phyloP scores from a whole-genome alignment of 2,329 filamentous ascomycete genomes.

The Talaromyces marneffei region DNA sequence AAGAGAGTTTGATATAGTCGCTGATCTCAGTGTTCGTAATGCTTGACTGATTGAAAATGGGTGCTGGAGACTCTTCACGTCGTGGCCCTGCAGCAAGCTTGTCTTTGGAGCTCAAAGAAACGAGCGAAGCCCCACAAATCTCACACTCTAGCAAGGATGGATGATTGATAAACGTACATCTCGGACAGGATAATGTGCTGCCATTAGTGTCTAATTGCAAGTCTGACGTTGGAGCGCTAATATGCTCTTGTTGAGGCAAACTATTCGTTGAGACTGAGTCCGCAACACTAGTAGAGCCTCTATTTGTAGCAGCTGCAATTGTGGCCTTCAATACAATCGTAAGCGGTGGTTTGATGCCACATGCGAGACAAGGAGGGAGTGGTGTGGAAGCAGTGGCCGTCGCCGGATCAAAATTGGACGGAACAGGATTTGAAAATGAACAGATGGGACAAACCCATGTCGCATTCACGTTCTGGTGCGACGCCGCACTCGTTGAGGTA shows the following conservation, averaged over 20 bases:
- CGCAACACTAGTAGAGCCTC: not conserved
- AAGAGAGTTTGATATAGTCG: slow-evolving; percentile 85
- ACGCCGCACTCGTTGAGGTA: slow-evolving; percentile 26
- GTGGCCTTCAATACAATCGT: slow-evolving; percentile 79
- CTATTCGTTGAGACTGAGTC: slow-evolving; percentile 17
- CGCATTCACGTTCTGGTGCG: slow-evolving; percentile 47
- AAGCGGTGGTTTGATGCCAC: slow-evolving; percentile 85
- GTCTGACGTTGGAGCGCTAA: not conserved
- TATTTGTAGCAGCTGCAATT: slow-evolving; percentile 63
- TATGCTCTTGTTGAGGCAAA: slow-evolving; percentile 9
- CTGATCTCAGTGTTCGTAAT: slow-evolving; percentile 53
- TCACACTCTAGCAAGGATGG: slow-evolving; percentile 81
- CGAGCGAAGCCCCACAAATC: slow-evolving; percentile 76
- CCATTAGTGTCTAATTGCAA: slow-evolving; percentile 2
- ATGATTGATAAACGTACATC: slow-evolving; percentile 93
- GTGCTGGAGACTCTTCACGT: slow-evolving; percentile 73
- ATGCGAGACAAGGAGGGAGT: slow-evolving; percentile 80
- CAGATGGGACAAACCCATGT: slow-evolving; percentile 97
- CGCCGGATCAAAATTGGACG: slow-evolving; percentile 85
- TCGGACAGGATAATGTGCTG: slow-evolving; percentile 55
- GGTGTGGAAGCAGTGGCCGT: slow-evolving; percentile 73
- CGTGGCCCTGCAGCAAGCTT: slow-evolving; percentile 21
- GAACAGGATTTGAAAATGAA: slow-evolving; percentile 87
- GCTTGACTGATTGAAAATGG: slow-evolving; percentile 48
- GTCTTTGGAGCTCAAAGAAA: slow-evolving; percentile 47